These are phyloP conservation scores for Primulina huaijiensis DNA, from an alignment of 257 asterid genomes.

Conservation along the genomic window DNA sequence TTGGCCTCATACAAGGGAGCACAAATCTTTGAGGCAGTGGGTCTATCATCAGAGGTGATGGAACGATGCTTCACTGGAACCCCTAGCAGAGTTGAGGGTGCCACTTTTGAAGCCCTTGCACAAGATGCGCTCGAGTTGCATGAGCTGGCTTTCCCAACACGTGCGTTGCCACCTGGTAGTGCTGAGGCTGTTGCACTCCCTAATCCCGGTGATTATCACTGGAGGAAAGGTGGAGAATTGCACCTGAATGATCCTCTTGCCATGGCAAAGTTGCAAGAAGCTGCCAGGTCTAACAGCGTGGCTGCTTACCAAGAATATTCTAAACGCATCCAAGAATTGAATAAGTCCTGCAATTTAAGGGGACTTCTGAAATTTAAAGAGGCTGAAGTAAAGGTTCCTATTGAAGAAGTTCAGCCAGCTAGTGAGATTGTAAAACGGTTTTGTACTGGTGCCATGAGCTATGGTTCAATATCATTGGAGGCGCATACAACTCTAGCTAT, in stretches of 20 bases:
- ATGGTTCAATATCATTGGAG: conserved; percentile 96
- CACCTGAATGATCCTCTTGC: conserved; percentile 98
- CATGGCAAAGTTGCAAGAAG: conserved; percentile 91
- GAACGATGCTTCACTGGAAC: conserved; percentile 90
- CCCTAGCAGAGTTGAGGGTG: conserved; percentile 99
- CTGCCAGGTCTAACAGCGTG: conserved; percentile 82
- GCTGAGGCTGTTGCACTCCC: conserved; percentile 97
- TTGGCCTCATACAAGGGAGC: conserved; percentile 99
- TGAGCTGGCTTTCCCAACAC: conserved; percentile 88
- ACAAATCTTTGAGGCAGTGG: conserved; percentile 98
- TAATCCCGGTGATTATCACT: conserved; percentile 96
- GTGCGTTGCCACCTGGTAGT: conserved; percentile 81
- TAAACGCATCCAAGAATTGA: conserved; percentile 75
- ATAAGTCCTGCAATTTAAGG: conserved; percentile 85
- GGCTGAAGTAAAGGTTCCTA: conserved; percentile 52
- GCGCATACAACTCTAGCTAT: conserved; percentile 91
- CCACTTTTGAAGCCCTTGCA: conserved; percentile 94
- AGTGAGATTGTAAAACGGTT: conserved; percentile 93
- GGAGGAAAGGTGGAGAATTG: conserved; percentile 98
- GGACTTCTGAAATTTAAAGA: conserved; percentile 94
- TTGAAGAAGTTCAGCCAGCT: conserved; percentile 89
- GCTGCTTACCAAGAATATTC: conserved; percentile 96
- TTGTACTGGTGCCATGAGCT: conserved; percentile 98
- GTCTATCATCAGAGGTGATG: conserved; percentile 97
- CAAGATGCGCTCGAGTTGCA: conserved; percentile 80